A percentile compares a stretch with the other conserved stretches of the same genome.
Conservation (phyloP, 2,329 filamentous ascomycete species). For the Venturia aucupariae region DNA sequence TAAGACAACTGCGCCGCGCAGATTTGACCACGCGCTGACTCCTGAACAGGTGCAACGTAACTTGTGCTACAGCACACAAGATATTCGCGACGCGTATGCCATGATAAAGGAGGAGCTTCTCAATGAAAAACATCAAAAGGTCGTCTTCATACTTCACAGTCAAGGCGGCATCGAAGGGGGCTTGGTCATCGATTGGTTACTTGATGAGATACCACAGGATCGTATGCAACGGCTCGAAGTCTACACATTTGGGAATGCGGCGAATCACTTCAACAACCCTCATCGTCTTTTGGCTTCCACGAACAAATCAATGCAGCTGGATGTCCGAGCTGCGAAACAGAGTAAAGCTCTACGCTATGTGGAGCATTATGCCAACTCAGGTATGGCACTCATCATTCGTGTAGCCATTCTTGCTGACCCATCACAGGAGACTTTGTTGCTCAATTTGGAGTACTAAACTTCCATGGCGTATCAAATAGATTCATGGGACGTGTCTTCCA, state of each 20-base stretch:
- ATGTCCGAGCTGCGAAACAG: not conserved
- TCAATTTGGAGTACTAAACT: slow-evolving; percentile 64
- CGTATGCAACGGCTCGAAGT: slow-evolving; percentile 43
- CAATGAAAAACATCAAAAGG: slow-evolving; percentile 52
- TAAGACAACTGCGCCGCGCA: not conserved
- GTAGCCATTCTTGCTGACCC: not conserved
- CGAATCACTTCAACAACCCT: slow-evolving; percentile 76
- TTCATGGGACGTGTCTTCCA: slow-evolving; percentile 43
- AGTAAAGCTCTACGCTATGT: slow-evolving; percentile 53
- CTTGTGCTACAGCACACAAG: slow-evolving; percentile 60
- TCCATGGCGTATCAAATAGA: slow-evolving; percentile 43
- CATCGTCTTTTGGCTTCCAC: slow-evolving; percentile 26
- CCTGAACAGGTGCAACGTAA: slow-evolving; percentile 49
- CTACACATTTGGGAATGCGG: slow-evolving; percentile 66
- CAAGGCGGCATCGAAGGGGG: slow-evolving; percentile 69
- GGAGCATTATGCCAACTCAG: slow-evolving; percentile 69
- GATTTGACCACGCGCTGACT: not conserved
- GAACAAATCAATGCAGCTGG: not conserved
- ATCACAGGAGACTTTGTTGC: slow-evolving; percentile 57
- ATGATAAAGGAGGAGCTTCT: slow-evolving; percentile 56
- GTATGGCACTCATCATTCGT: slow-evolving; percentile 31
- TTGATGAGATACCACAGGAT: slow-evolving; percentile 49
- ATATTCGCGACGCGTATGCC: slow-evolving; percentile 49
- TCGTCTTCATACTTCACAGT: slow-evolving; percentile 66
- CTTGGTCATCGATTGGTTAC: slow-evolving; percentile 65